Conservation (phyloP, 305 asterid species). For the Fraxinus velutina region DNA sequence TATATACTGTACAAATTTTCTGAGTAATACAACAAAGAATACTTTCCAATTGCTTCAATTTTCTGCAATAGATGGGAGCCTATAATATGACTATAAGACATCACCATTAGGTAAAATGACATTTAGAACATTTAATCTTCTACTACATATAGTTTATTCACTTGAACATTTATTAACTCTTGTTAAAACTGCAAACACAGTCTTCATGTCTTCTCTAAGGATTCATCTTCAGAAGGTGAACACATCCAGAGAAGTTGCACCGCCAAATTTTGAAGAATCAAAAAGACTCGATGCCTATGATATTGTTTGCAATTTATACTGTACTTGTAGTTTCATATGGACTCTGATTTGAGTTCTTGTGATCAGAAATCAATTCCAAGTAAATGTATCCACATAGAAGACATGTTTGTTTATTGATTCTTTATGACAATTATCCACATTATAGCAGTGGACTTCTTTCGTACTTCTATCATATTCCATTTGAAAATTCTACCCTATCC, state of each 20-base stretch:
- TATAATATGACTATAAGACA: neutral
- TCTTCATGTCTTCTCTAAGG: neutral
- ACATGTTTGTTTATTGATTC: neutral
- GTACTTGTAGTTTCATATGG: neutral
- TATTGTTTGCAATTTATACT: neutral
- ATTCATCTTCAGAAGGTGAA: neutral
- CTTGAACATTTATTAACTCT: neutral
- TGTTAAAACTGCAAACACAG: neutral
- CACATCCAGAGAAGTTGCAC: constrained; percentile 9
- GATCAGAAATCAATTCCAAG: neutral
- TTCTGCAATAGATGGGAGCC: neutral
- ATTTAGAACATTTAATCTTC: neutral
- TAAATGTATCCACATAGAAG: neutral
- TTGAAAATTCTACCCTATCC: neutral
- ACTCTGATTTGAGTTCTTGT: neutral
- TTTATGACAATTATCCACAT: neutral
- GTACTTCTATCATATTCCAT: neutral
- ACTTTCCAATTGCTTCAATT: neutral
- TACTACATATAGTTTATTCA: neutral
- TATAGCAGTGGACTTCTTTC: neutral
- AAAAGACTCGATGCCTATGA: neutral
- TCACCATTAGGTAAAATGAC: neutral
- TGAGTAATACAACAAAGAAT: neutral
- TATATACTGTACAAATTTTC: neutral
- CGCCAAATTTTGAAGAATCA: neutral